A percentile compares a stretch with the other conserved stretches of the same genome.
These are phyloP conservation scores for Aspergillus awamori DNA, from an alignment of 2,329 filamentous ascomycete genomes.

Conservation along the genomic window DNA sequence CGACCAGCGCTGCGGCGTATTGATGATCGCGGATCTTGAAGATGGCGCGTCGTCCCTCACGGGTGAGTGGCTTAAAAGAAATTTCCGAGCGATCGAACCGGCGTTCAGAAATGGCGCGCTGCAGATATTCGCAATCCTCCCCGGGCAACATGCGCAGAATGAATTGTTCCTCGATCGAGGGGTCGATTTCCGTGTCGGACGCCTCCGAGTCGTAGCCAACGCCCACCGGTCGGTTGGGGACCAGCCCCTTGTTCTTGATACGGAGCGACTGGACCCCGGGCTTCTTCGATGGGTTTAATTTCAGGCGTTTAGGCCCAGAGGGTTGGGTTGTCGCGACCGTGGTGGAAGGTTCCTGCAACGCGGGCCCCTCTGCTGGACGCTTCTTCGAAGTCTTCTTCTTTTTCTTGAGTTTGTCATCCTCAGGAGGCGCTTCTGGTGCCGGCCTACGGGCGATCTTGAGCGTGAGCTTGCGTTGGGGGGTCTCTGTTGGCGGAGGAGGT, in stretches of 20 bases:
- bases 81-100: constrained; percentile 81
- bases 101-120: constrained; percentile 72
- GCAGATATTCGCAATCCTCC: constrained; percentile 81
- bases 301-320: constrained; percentile 43
- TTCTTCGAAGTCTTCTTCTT: constrained; percentile 45
- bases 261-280: constrained; percentile 53
- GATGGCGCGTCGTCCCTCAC: constrained; percentile 71
- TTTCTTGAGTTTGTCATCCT: constrained; percentile 31
- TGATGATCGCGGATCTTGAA: constrained; percentile 69
- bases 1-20: constrained; percentile 79
- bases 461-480: constrained; percentile 43
- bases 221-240: constrained; percentile 70
- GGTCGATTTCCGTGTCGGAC: constrained; percentile 84
- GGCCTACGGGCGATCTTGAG: constrained; percentile 44
- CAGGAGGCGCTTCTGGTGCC: constrained; percentile 19
- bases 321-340: constrained; percentile 22
- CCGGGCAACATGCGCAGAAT: constrained; percentile 86
- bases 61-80: constrained; percentile 72
- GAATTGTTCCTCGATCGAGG: constrained; percentile 85
- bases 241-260: constrained; percentile 68
- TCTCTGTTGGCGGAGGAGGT: constrained; percentile 26
- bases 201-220: constrained; percentile 97
- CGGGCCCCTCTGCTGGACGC: constrained; percentile 37
- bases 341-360: constrained; percentile 28
- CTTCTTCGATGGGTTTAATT: constrained; percentile 43